Base-by-base conservation (phyloP, 2,329 filamentous ascomycete genomes). In the Xylariaceae sp. region DNA sequence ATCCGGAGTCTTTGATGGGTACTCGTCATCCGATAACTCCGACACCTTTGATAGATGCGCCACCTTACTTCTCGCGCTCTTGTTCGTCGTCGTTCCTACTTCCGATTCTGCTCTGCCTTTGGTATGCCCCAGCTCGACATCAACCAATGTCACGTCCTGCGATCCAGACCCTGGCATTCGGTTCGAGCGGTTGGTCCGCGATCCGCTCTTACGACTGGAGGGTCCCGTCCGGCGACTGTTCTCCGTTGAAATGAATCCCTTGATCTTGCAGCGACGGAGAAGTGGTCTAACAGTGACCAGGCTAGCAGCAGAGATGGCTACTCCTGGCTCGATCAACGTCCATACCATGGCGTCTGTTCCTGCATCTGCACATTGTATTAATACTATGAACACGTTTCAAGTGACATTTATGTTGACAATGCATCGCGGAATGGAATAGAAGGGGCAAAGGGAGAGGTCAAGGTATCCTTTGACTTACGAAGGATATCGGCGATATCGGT, bases 241-340 rank as follows among this genome's bases (percentile, higher is more conserved):
- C 34, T 64, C 62, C 30, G 64, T 67, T 1, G 68, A 64, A 3
- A 64, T 62, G 51, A 77, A 77, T 6, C 73, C 74, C 17, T 51
- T 64, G 11, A 77, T 56, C 46, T 61, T 66, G 60, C 69, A 64
- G n/a, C 62, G 60, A 28, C 73, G 71, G 28, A 79, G 66, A 1
- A 79, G 64, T 3, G 75, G 75, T 3, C 74, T 70, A 24, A 78
- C 73, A 4, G 75, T 79, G 17, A 72, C 72, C 9, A 78, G 61
- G 44, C 72, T 76, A 2, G 74, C 69, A 11, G 75, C 75, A 19
- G 72, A 56, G 34, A 78, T 79, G 44, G 74, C 74, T 17, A 78
- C 68, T 4, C 73, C 74, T 2, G 74, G 74, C 51, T 79, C 75
- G 39, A 78, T 62, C n/a, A 78, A 59, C 9, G 73, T 78, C 75